A percentile compares a stretch with the other conserved stretches of the same genome.
These are phyloP conservation scores for Tetrahymena thermophila DNA, from an alignment of 73 alveolate genomes.

Conservation along the genomic window DNA sequence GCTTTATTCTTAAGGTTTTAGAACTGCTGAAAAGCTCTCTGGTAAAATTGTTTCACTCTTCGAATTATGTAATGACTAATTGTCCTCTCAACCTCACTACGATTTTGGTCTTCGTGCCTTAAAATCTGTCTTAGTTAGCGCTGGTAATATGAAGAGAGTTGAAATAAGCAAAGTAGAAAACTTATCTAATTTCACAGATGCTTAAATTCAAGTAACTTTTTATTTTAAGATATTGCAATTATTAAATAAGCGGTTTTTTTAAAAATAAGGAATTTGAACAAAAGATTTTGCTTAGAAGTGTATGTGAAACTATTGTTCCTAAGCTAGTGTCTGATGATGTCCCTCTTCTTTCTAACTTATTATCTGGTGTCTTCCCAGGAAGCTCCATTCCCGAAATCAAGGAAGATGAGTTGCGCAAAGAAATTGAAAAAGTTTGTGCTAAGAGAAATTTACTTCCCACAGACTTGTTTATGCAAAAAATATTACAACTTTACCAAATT, in stretches of 20 bases:
- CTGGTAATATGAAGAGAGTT: conserved; percentile 95
- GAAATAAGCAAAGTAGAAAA: conserved; percentile 79
- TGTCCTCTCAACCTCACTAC: conserved; percentile 96
- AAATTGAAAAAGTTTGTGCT: conserved; percentile 62
- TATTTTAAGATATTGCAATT: background rate
- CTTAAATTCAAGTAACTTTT: background rate
- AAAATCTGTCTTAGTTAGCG: conserved; percentile 90
- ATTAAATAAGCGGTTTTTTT: background rate
- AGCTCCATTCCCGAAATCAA: conserved; percentile 88
- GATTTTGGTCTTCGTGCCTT: conserved; percentile 99
- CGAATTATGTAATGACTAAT: conserved; percentile 87
- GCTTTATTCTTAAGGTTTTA: conserved; percentile 97
- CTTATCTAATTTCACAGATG: conserved; percentile 35
- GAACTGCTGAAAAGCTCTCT: conserved; percentile 97
- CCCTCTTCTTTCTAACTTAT: conserved; percentile 75
- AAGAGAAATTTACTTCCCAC: conserved; percentile 76
- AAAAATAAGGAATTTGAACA: conserved; percentile 85
- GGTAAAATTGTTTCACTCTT: conserved; percentile 90
- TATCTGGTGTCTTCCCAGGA: conserved; percentile 99
- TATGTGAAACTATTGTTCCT: conserved; percentile 98
- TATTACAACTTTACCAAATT: conserved; percentile 80
- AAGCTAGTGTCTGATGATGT: conserved; percentile 98
- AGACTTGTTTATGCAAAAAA: conserved; percentile 83
- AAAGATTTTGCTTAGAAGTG: conserved; percentile 88
- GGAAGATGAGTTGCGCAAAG: conserved; percentile 82